These are phyloP conservation scores for Penicillium pancosmium DNA, from an alignment of 495 filamentous ascomycete genomes.

Conservation along the genomic window DNA sequence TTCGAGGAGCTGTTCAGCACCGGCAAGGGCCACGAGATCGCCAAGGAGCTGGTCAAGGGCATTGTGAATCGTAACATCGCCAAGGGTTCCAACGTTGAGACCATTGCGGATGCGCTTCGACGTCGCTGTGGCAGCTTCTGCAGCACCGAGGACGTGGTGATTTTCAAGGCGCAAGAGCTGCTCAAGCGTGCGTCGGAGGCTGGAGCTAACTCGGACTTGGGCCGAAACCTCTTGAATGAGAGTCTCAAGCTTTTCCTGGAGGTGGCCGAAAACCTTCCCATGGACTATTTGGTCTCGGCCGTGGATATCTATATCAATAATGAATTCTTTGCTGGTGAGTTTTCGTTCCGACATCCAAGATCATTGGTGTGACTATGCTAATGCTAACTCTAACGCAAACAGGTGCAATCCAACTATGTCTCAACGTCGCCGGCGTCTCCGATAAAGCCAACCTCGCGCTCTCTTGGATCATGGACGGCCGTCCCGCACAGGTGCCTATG, in stretches of 20 bases:
- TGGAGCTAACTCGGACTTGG: conserved; percentile 69
- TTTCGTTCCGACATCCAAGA: neutral
- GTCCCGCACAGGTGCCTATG: conserved; percentile 49
- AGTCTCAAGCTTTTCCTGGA: conserved; percentile 85
- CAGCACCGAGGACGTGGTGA: conserved; percentile 91
- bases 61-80: conserved; percentile 98
- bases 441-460: conserved; percentile 84
- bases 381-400: conserved; percentile 15
- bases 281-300: conserved; percentile 77
- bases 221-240: conserved; percentile 83
- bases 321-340: conserved; percentile 76
- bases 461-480: conserved; percentile 71
- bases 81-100: conserved; percentile 94
- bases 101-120: conserved; percentile 88
- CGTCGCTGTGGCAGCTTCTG: conserved; percentile 95
- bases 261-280: conserved; percentile 77
- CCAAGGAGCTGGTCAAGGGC: conserved; percentile 93
- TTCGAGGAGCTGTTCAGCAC: conserved; percentile 86
- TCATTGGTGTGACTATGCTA: neutral
- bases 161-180: conserved; percentile 97
- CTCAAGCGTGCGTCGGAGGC: conserved; percentile 84
- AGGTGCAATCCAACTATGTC: conserved; percentile 87
- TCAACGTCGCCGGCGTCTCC: conserved; percentile 75
- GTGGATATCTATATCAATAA: conserved; percentile 75
- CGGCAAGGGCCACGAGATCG: conserved; percentile 79